Evolutionary conservation across 2,329 filamentous ascomycete genomes (phyloP).

Genomic region (Cytospora schulzeri): DNA sequence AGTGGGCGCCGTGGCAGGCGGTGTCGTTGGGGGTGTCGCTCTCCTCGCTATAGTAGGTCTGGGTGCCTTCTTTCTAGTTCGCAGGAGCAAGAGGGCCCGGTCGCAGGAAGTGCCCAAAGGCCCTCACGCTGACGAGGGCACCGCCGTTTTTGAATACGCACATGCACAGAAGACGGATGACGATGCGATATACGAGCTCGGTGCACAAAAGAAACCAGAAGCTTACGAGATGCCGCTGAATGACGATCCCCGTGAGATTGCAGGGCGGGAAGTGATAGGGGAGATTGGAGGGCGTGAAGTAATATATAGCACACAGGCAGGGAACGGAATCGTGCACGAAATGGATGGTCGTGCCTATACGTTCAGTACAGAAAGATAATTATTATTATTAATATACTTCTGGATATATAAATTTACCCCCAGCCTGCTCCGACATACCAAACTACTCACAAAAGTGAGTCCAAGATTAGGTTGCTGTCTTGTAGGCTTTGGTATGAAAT

Average conservation of each 20-base stretch:
- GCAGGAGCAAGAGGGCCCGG: background rate
- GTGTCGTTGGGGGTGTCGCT: background rate
- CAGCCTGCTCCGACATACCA: too few relatives aligned
- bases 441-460: too few relatives aligned
- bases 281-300: too few relatives aligned
- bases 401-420: too few relatives aligned
- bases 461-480: too few relatives aligned
- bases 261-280: background rate
- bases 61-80: background rate
- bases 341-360: background rate
- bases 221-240: background rate
- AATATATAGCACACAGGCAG: background rate
- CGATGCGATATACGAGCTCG: background rate
- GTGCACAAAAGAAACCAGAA: background rate
- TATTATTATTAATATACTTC: too few relatives aligned
- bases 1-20: background rate
- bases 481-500: too few relatives aligned
- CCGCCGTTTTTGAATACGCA: background rate
- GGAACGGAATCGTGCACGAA: background rate
- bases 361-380: background rate
- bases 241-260: background rate
- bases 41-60: background rate
- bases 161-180: background rate
- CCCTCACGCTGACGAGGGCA: background rate
- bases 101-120: background rate